Percentiles rank a stretch among this genome's conserved stretches.
Conservation (phyloP, 2,329 filamentous ascomycete species). For the Alternaria gaisen region DNA sequence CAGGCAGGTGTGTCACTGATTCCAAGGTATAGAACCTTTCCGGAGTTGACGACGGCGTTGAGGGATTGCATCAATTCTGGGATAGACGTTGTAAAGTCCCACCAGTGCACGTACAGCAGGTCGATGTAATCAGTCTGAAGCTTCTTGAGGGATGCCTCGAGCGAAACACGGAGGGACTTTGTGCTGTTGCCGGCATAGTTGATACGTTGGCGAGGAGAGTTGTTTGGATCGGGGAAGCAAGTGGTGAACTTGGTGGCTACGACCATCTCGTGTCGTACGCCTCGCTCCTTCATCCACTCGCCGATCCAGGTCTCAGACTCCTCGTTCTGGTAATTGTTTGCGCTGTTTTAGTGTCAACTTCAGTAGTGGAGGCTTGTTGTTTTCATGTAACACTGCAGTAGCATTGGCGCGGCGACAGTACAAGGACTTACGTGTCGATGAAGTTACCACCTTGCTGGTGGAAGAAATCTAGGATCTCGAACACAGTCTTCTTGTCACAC, state of each 20-base stretch:
- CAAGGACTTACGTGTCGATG: conserved; percentile 56
- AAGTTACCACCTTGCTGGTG: conserved; percentile 61
- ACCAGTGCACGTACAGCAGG: conserved; percentile 53
- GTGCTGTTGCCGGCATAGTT: conserved; percentile 57
- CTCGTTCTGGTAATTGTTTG: conserved; percentile 59
- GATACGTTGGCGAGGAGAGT: conserved; percentile 36
- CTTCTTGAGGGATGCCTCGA: conserved; percentile 54
- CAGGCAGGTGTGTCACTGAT: conserved; percentile 52
- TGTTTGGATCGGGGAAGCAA: conserved; percentile 32
- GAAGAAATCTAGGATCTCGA: conserved; percentile 60
- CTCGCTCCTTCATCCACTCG: conserved; percentile 60
- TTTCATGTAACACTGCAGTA: neutral
- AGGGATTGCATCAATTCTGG: conserved; percentile 51
- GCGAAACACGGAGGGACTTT: conserved; percentile 50
- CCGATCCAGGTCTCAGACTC: conserved; percentile 60
- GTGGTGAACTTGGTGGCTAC: conserved; percentile 64
- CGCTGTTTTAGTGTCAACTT: conserved; percentile 34
- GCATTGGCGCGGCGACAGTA: neutral
- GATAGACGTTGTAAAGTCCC: conserved; percentile 52
- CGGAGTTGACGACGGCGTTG: conserved; percentile 45
- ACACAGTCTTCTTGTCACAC: conserved; percentile 56
- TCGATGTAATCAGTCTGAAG: conserved; percentile 55
- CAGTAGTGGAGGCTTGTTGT: neutral
- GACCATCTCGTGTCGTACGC: conserved; percentile 61
- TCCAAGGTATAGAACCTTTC: conserved; percentile 53